Conservation (phyloP, 2,329 filamentous ascomycete genomes). For the Plectosphaerella cucumerina region DNA sequence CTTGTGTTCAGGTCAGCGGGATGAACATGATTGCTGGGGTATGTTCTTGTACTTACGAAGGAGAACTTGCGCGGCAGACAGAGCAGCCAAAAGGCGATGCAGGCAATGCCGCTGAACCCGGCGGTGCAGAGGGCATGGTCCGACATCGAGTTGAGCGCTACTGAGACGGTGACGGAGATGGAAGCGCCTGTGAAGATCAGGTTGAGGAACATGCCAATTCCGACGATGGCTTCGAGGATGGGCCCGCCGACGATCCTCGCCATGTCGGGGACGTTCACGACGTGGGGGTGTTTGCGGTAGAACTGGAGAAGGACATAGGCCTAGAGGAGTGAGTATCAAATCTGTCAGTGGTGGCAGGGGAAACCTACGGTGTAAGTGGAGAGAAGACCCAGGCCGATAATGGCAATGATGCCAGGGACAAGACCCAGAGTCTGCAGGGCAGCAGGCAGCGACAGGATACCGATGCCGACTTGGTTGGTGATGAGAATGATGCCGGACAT, state of each 20-base stretch:
- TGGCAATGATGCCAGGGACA: conserved; percentile 64
- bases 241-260: conserved; percentile 44
- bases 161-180: conserved; percentile 61
- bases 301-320: conserved; percentile 56
- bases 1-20: no score
- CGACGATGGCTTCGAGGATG: conserved; percentile 19
- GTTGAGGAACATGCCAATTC: conserved; percentile 66
- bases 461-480: conserved; percentile 30
- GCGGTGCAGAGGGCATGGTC: conserved; percentile 61
- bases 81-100: conserved; percentile 56
- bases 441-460: conserved; percentile 65
- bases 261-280: conserved; percentile 69
- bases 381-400: conserved; percentile 58
- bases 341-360: no score
- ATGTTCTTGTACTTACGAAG: conserved; percentile 22
- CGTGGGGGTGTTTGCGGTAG: conserved; percentile 63
- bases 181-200: conserved; percentile 68
- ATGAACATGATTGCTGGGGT: no score
- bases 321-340: no score
- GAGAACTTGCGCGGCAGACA: conserved; percentile 65
- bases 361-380: conserved; percentile 49
- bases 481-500: conserved; percentile 26
- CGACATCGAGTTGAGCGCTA: conserved; percentile 66
- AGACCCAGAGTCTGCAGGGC: conserved; percentile 65
- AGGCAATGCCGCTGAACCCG: conserved; percentile 59